These are phyloP conservation scores for Gillenia trifoliata DNA, from an alignment of 306 rosid species.

Conservation along the genomic window DNA sequence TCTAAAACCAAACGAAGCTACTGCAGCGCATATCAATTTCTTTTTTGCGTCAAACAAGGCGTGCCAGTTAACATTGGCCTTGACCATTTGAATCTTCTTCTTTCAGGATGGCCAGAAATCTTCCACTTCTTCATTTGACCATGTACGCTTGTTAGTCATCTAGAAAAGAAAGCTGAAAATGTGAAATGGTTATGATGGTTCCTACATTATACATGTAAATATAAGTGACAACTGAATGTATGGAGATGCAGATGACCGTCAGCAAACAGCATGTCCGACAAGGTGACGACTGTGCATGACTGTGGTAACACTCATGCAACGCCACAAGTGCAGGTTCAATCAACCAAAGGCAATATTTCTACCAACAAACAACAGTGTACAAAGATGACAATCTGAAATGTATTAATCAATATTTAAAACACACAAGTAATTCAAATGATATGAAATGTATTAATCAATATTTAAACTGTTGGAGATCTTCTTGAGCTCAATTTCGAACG, in stretches of 20 bases:
- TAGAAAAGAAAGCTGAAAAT: background rate
- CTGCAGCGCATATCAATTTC: background rate
- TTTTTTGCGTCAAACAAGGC: background rate
- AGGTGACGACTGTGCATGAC: background rate
- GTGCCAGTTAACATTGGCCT: background rate
- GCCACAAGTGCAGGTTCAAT: background rate
- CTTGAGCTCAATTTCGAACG: background rate
- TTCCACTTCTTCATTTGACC: background rate
- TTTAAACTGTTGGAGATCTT: background rate
- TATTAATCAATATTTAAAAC: background rate
- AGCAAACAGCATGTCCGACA: background rate
- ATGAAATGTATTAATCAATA: no score
- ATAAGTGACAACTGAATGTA: background rate
- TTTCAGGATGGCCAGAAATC: background rate
- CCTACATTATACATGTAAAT: background rate
- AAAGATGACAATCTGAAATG: background rate
- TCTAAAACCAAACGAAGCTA: background rate
- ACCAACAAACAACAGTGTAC: background rate
- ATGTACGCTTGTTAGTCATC: background rate
- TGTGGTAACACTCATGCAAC: background rate
- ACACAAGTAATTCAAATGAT: background rate
- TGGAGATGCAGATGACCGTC: background rate
- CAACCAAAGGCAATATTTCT: background rate
- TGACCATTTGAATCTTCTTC: background rate
- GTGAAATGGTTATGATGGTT: background rate